Base-by-base conservation (phyloP, 306 rosid genomes). In the Gastrolobium villosum region DNA sequence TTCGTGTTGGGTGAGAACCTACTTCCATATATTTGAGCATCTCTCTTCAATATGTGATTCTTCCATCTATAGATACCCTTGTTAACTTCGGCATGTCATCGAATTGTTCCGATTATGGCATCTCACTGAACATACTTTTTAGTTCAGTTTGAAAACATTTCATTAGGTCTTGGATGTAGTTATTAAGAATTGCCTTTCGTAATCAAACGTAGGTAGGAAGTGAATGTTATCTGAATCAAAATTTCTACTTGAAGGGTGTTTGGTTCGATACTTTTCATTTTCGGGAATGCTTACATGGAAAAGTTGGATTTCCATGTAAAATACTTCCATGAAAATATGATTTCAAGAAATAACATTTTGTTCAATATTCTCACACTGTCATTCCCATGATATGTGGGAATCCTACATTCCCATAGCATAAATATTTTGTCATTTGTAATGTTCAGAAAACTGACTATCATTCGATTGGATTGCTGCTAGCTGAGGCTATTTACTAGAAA, bases 21-120 rank as follows among this genome's bases (percentile, higher is more conserved):
- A 32, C 28, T 3, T 30, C 4, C n/a, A 37, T 54, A 65, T 10
- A 49, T 43, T 9, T 30, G 30, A 67, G 43, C 10, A 6, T 39
- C 70, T 67, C 59, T 11, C 28, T 44, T 28, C 3, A 9, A 45
- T 11, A 3, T 65, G 53, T 41, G 35, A 41, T 65, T 40, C 72
- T 3, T 65, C 52, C 50, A 10, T 62, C 26, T 20, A 5, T 52
- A 14, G 39, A 31, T 56, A 41, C 36, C 70, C 35, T 43, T 41
- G 71, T 70, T n/a, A 53, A 50, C 63, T 20, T 37, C 10, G 63
- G 50, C 50, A 71, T 64, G 11, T 60, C 44, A 60, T 43, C 35
- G 43, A 26, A 43, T 41, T 65, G 20, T 20, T 43, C 52, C 70
- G 15, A 34, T 43, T 59, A 13, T 32, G 15, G 15, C 2, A 31